Evolutionary conservation across 2,329 filamentous ascomycete species (phyloP), one percentile per base, ranked within the genome.

Genomic region (Ceratocystis cubensis): DNA sequence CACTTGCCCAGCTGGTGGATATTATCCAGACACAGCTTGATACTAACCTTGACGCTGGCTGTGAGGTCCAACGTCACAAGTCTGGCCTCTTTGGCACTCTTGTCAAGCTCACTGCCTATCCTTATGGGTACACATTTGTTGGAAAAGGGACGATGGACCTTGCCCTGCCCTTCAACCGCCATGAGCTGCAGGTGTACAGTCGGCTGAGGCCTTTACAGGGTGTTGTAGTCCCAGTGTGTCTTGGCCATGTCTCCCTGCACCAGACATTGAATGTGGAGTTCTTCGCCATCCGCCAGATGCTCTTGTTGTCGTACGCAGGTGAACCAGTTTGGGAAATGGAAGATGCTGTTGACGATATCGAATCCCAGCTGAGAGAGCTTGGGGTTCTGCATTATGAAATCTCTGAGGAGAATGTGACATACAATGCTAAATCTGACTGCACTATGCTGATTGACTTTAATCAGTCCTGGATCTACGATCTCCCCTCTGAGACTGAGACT

Each of bases 81-180:
- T 13, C 13, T 48, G 61, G 61, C 10, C 8, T 17, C 2, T 15
- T 63, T 5, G 61, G 37, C 41, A 25, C 37, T 1, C 41, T 63
- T 10, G 25, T 63, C 33, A 63, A 63, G 41, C 37, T 48, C 25
- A 63, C 61, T 13, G 61, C 37, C 22, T 45, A 48, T 15, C 61
- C 61, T 22, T 28, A 63, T 22, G 22, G 22, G 22, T 22, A 22
- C 22, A 22, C 22, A 22, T 22, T 22, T 22, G 22, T 22, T 22
- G 61, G 30, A 1, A 63, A 63, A 37, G 41, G 30, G 37, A 15
- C 6, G 61, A 15, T 17, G 5, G 37, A 63, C 17, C 1, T 28
- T 13, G 10, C 10, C n/a, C 2, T 45, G 4, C n/a, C 13, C 8
- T 15, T 28, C 22, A 15, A 48, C 10, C 5, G 46, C 8, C 41